These are phyloP conservation scores for Anaeromyces robustus DNA, from an alignment of 192 early-diverging fungal genomes.

Conservation along the genomic window DNA sequence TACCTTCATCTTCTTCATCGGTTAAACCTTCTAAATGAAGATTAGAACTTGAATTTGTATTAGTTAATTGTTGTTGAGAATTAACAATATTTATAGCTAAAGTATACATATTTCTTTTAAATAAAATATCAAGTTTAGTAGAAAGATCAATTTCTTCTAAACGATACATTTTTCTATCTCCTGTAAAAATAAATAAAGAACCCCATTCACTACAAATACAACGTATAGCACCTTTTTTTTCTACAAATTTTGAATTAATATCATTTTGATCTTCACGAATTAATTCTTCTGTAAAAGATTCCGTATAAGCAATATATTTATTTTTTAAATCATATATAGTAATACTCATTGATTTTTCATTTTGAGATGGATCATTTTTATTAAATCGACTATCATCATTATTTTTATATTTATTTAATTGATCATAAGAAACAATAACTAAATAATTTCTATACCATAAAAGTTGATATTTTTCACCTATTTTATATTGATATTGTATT, in stretches of 20 bases:
- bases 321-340: conserved; percentile 82
- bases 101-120: conserved; percentile 77
- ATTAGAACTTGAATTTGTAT: background rate
- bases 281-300: conserved; percentile 52
- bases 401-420: conserved; percentile 4
- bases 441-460: conserved; percentile 60
- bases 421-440: conserved; percentile 40
- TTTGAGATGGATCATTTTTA: conserved; percentile 4
- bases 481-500: conserved; percentile 11
- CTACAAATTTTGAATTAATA: background rate
- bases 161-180: conserved; percentile 57
- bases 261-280: conserved; percentile 14
- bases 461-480: conserved; percentile 47
- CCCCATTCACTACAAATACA: conserved; percentile 60
- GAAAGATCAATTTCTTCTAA: conserved; percentile 78
- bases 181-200: conserved; percentile 69
- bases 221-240: background rate
- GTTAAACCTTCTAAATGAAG: background rate
- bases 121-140: conserved; percentile 73
- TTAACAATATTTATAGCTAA: conserved; percentile 72
- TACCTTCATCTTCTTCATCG: background rate
- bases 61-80: conserved; percentile 5
- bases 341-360: conserved; percentile 32
- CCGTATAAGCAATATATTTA: conserved; percentile 81
- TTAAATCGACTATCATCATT: conserved; percentile 3